Evolutionary conservation across 2,329 filamentous ascomycete genomes (phyloP), one percentile per base, ranked within the genome.

Genomic region (Cryphonectria radicalis): DNA sequence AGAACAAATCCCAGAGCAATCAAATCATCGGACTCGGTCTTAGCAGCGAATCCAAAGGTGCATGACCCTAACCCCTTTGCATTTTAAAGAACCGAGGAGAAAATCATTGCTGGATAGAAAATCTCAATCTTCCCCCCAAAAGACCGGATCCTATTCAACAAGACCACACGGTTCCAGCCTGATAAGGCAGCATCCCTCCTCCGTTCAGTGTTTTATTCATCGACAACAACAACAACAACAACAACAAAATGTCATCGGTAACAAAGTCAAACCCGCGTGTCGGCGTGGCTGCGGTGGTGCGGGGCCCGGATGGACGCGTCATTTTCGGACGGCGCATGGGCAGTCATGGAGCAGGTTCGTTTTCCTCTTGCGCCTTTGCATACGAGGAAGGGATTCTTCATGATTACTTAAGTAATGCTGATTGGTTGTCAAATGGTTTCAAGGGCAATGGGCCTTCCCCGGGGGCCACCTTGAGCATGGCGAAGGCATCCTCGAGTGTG

Each of bases 401-500:
- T 57, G 10, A 19, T 50, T 6, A 28, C 28, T 28, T 28, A 28
- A 28, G 28, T 28, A 40, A n/a, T 40, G 28, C 59, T 63, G 10
- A 68, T 43, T 22, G 37, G 67, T 43, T 7, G 35, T 8, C 50
- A 37, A 43, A n/a, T 19, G n/a, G n/a, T 67, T 32, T 22, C 25
- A 62, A 80, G 74, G 73, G 3, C 73, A 72, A 14, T 89, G 87
- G 81, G 90, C 90, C 66, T 86, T 93, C 19, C 92, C 93, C 0
- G 93, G 93, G 32, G 93, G 93, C 0, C 92, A 95, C 76, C 86
- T 95, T 22, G 93, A 95, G 73, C 87, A 88, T 70, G 87, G 87
- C 73, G 93, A 95, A 77, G 84, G 83, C 1, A 85, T 89, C 43
- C 83, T 89, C 28, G 78, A 80, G 0, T 94, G 92, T 71, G 91